These are phyloP conservation scores for Tetrapisispora nanseiensis DNA, from an alignment of 805 yeast species.

Conservation along the genomic window DNA sequence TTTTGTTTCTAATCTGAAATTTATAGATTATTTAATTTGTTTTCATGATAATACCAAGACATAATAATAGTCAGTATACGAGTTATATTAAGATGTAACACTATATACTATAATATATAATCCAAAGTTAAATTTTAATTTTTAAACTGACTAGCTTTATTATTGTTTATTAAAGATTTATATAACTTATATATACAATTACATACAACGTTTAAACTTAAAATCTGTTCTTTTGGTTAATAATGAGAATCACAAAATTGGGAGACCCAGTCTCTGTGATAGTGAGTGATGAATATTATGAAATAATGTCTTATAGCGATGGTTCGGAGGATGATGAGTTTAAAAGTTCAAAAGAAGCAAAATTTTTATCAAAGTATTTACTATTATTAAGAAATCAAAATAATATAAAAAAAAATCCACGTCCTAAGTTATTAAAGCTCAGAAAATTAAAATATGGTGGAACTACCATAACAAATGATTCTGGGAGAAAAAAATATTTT, in stretches of 20 bases:
- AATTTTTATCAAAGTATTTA: constrained; percentile 2
- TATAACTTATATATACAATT: too few relatives aligned
- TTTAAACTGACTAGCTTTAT: too few relatives aligned
- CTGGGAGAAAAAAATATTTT: constrained; percentile 10
- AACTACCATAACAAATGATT: constrained; percentile 14
- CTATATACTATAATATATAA: too few relatives aligned
- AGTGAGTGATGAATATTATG: constrained; percentile 2
- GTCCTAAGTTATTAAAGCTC: constrained; percentile 6
- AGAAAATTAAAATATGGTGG: constrained; percentile 13
- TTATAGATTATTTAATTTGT: too few relatives aligned
- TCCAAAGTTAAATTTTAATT: too few relatives aligned
- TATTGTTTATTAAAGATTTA: too few relatives aligned
- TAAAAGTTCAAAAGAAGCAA: neutral
- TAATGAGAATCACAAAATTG: constrained; percentile 1
- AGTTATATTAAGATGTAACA: too few relatives aligned
- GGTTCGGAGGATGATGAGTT: neutral
- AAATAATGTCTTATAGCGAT: neutral
- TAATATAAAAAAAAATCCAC: neutral
- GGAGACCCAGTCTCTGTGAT: neutral
- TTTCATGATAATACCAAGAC: too few relatives aligned
- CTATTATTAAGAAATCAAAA: constrained; percentile 1
- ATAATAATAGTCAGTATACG: too few relatives aligned
- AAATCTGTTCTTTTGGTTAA: neutral
- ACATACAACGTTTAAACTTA: neutral
- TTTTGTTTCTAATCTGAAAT: too few relatives aligned